Conservation (phyloP, 2,329 filamentous ascomycete species). For the Emergomyces pasteurianus region DNA sequence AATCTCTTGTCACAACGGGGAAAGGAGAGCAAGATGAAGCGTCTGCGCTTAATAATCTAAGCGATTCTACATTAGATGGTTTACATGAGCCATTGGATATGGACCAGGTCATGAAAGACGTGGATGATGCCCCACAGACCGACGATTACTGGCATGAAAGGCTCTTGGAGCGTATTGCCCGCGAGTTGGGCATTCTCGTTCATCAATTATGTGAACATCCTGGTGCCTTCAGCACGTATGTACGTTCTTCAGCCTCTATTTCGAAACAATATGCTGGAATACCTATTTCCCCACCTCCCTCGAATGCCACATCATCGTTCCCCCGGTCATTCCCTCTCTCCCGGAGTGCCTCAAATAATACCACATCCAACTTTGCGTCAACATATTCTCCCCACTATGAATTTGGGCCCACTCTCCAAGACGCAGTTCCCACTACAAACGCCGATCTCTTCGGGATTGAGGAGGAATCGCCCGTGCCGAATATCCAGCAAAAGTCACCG, state of each 20-base stretch:
- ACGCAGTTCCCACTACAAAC: constrained; percentile 32
- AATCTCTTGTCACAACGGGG: constrained; percentile 46
- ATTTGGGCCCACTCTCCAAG: constrained; percentile 39
- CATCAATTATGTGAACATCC: constrained; percentile 76
- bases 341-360: constrained; percentile 13
- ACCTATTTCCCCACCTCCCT: constrained; percentile 35
- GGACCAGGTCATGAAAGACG: constrained; percentile 23
- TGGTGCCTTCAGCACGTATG: constrained; percentile 76
- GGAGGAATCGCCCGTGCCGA: constrained; percentile 39
- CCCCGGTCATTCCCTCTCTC: constrained; percentile 8
- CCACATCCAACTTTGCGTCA: constrained; percentile 17
- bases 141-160: constrained; percentile 39
- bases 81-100: constrained; percentile 13
- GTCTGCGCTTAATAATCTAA: constrained; percentile 1
- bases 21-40: constrained; percentile 10
- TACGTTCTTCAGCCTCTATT: constrained; percentile 47
- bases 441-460: constrained; percentile 56
- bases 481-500: constrained; percentile 2
- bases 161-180: constrained; percentile 71
- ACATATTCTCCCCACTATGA: constrained; percentile 36
- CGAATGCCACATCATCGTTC: not conserved
- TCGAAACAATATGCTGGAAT: constrained; percentile 69
- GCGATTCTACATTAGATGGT: constrained; percentile 6
- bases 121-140: constrained; percentile 16
- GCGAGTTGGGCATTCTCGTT: constrained; percentile 73